Conservation (phyloP, 1,139 yeast genomes). For the Pichia sp. region DNA sequence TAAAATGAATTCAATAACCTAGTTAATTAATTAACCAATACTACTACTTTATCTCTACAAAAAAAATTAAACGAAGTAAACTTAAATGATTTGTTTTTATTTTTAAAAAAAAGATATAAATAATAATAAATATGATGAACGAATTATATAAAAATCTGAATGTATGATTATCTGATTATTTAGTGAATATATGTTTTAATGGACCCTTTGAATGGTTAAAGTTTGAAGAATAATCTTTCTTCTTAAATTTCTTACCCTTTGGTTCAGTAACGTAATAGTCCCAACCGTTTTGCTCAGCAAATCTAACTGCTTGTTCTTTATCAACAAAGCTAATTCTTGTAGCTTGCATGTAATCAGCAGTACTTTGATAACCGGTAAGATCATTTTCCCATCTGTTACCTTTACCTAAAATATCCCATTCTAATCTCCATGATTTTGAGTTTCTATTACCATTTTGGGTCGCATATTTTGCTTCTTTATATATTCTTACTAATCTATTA, state of each 20-base stretch:
- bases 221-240: constrained; percentile 70
- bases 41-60: no score
- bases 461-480: constrained; percentile 71
- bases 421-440: constrained; percentile 63
- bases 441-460: constrained; percentile 66
- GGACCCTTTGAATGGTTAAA: constrained; percentile 67
- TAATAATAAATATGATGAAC: neutral
- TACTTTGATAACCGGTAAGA: constrained; percentile 77
- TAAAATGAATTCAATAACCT: neutral
- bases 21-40: neutral
- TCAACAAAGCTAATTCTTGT: constrained; percentile 71
- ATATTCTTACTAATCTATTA: constrained; percentile 69
- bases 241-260: constrained; percentile 62
- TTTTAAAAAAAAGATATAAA: neutral
- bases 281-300: constrained; percentile 86
- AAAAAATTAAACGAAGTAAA: neutral
- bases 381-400: constrained; percentile 90
- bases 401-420: constrained; percentile 76
- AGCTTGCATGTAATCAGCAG: constrained; percentile 83
- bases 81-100: neutral
- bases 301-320: constrained; percentile 70
- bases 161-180: constrained; percentile 33
- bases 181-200: constrained; percentile 77
- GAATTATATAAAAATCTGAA: neutral
- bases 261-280: constrained; percentile 80